Conservation (phyloP, 495 filamentous ascomycete species). For the Haplographium delicatum region DNA sequence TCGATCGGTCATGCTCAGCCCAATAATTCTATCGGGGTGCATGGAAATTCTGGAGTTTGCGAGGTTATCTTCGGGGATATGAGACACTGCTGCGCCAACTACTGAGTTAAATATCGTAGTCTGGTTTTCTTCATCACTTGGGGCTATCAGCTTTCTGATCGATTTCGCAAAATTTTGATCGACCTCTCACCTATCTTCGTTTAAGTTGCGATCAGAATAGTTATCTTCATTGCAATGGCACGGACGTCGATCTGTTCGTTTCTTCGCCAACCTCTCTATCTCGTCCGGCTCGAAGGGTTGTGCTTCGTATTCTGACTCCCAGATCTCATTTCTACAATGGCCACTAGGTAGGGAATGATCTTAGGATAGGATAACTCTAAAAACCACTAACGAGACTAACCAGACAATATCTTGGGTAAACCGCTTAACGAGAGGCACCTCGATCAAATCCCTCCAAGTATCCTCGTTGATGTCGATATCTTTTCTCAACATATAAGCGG, state of each 20-base stretch:
- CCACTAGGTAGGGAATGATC: neutral
- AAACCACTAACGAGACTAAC: constrained; percentile 3
- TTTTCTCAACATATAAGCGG: neutral
- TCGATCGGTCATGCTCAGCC: constrained; percentile 4
- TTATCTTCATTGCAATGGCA: neutral
- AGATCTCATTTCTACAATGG: constrained; percentile 5
- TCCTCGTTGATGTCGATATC: constrained; percentile 6
- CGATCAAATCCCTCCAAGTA: constrained; percentile 6
- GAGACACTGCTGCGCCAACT: constrained; percentile 1
- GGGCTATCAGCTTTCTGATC: constrained; percentile 4
- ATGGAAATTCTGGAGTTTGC: constrained; percentile 1
- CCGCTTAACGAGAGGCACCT: neutral
- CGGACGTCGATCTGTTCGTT: neutral
- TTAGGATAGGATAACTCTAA: neutral
- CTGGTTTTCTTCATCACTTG: constrained; percentile 10
- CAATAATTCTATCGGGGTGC: constrained; percentile 10
- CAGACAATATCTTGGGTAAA: constrained; percentile 7
- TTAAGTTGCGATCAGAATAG: neutral
- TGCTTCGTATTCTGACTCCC: constrained; percentile 8
- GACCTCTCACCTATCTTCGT: constrained; percentile 3
- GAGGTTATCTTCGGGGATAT: constrained; percentile 8
- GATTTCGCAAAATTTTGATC: neutral
- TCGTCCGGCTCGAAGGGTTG: constrained; percentile 1
- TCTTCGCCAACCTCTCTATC: neutral
- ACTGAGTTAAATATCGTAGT: constrained; percentile 2